Base-by-base conservation (phyloP, 2,329 filamentous ascomycete genomes). In the Microcera coccophila region DNA sequence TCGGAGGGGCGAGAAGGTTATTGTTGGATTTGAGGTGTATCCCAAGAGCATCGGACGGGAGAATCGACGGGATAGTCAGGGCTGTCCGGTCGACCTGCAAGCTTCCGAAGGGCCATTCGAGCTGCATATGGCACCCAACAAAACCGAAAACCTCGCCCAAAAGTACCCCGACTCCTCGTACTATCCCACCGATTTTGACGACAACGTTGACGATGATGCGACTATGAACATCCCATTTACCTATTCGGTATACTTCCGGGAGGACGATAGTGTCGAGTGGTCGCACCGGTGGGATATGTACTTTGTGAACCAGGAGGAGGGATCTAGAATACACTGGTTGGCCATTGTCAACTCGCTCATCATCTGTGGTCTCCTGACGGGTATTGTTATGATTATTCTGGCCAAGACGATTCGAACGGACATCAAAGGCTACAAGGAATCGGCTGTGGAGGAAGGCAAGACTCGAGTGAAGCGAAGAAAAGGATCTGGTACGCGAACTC, bases 11-110 rank as follows among this genome's bases (percentile, higher is more conserved):
- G 84, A 82, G 50, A 90, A 87, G 66, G 81, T 93, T 29, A 79
- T 95, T 51, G 86, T 94, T 16, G 89, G 87, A 1, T 95, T 95
- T 59, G 89, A 95, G 67, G 84, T 95, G 19, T 95, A 93, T 58
- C 81, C 88, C 17, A 94, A 91, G 72, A 94, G 87, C 60, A 79
- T 94, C 56, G 81, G 80, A 18, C 71, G 75, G 7, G 70, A 67
- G 11, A 74, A 71, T 47, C 75, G 79, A 52, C 78, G 85, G 37
- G 73, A 81, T 43, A 73, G 76, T 31, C 67, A 72, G 14, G 85
- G 86, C 14, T 87, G 89, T 55, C 87, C 87, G 1, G 69, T 71
- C 16, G 76, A 87, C 48, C 68, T 90, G 19, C 76, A 82, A 52
- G 72, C 79, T 33, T 72, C 82, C 4, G 75, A 81, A 15, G 70